Base-by-base conservation (phyloP, 257 asterid species). In the Scutellaria baicalensis region DNA sequence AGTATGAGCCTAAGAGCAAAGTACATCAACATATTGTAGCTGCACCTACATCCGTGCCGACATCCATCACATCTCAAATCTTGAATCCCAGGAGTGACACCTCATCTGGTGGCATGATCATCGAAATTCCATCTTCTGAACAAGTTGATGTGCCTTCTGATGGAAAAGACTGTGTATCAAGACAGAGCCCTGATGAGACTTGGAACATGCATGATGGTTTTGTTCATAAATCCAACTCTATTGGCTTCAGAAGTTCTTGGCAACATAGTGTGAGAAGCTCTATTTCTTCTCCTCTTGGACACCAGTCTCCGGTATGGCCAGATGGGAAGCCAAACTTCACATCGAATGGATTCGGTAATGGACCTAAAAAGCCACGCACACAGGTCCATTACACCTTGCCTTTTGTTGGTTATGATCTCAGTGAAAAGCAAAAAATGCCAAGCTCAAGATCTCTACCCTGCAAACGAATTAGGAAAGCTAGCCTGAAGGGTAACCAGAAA, bases 361-460 rank as follows among this genome's bases (percentile, higher is more conserved):
- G 97, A 61, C 97, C 97, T 5, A 94, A 88, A 85, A 91, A 78
- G 84, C 99, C 95, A 68, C 88, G 98, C 39, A 91, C 98, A 43
- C 96, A 84, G 72, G 98, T 94, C 61, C 96, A 83, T 49, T 94
- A 94, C 83, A 81, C 93, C 57, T 58, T 89, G 83, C 97, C 99
- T 74, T 81, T 66, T 31, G 89, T 82, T 71, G 90, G 87, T 74
- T 70, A 64, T 68, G 93, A 86, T 73, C 43, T 74, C 59, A 74
- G 76, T 68, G 80, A 81, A 39, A 84, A 72, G 79, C 92, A 79
- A 57, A 86, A 83, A 79, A 72, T 36, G 23, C 85, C 82, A 35
- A 88, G 75, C 81, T 82, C 77, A 70, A 83, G 81, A 74, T 64
- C 86, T 73, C 80, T 88, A 67, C 89, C 97, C 75, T 88, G 83